Evolutionary conservation across 1,139 yeast species (phyloP).

Genomic region (Debaryomycetaceae sp.): DNA sequence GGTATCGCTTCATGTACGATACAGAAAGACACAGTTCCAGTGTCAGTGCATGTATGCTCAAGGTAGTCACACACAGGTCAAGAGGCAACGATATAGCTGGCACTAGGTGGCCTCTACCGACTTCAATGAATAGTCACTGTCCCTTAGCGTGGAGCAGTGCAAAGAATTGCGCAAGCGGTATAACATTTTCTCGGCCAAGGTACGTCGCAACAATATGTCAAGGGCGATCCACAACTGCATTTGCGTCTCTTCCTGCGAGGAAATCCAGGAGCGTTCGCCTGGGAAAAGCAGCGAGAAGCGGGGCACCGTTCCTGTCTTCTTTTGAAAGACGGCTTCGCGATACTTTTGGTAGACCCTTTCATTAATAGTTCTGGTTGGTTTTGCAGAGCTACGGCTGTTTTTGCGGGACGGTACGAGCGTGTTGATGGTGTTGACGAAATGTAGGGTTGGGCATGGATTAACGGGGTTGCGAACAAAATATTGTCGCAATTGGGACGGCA

Average conservation of each 20-base stretch:
- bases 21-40: too few relatives aligned
- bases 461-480: too few relatives aligned
- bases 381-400: too few relatives aligned
- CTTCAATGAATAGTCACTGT: too few relatives aligned
- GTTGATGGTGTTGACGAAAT: too few relatives aligned
- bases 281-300: slow-evolving; percentile 22
- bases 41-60: too few relatives aligned
- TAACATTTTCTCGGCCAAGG: slow-evolving; percentile 33
- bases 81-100: slow-evolving; percentile 2
- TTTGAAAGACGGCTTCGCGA: slow-evolving; percentile 18
- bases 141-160: too few relatives aligned
- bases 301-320: slow-evolving; percentile 12
- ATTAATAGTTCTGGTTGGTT: slow-evolving; percentile 3
- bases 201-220: slow-evolving; percentile 29
- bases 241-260: slow-evolving; percentile 15
- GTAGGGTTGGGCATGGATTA: too few relatives aligned
- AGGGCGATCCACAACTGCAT: slow-evolving; percentile 23
- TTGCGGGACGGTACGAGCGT: too few relatives aligned
- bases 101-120: slow-evolving; percentile 3
- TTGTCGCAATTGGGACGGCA: too few relatives aligned
- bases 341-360: slow-evolving; percentile 13
- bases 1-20: too few relatives aligned
- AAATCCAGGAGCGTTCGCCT: slow-evolving; percentile 15
- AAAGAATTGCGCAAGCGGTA: slow-evolving; percentile 24
- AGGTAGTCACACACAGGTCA: too few relatives aligned